A percentile compares a stretch with the other conserved stretches of the same genome.
These are phyloP conservation scores for Zygosaccharomyces bailii DNA, from an alignment of 805 yeast species.

Conservation along the genomic window DNA sequence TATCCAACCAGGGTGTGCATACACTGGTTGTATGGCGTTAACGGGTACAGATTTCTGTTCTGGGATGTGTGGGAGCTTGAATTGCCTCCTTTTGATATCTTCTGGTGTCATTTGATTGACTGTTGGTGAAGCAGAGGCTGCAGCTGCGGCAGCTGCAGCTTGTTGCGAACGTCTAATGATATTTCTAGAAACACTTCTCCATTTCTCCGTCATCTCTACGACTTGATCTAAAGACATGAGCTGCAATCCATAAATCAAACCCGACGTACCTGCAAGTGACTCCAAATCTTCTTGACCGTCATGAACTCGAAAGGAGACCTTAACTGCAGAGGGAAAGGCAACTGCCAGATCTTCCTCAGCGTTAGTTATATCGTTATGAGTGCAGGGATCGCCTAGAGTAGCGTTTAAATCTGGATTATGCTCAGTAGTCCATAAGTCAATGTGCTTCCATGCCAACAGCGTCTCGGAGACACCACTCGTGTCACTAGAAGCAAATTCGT, in stretches of 20 bases:
- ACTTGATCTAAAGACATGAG: slow-evolving; percentile 78
- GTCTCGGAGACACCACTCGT: slow-evolving; percentile 70
- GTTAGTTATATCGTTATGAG: slow-evolving; percentile 72
- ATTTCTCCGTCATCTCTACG: slow-evolving; percentile 73
- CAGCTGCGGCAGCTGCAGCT: slow-evolving; percentile 13
- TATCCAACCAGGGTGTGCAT: slow-evolving; percentile 90
- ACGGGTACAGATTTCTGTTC: slow-evolving; percentile 73
- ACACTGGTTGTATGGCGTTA: slow-evolving; percentile 63
- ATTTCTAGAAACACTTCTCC: slow-evolving; percentile 70
- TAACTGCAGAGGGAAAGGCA: slow-evolving; percentile 73
- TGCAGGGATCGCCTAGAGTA: slow-evolving; percentile 73
- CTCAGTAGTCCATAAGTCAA: slow-evolving; percentile 76
- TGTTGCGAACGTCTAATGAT: slow-evolving; percentile 31
- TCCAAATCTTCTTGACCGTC: slow-evolving; percentile 89
- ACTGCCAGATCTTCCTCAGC: slow-evolving; percentile 79
- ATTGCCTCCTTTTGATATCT: slow-evolving; percentile 30
- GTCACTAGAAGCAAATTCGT: slow-evolving; percentile 21
- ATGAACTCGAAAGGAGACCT: slow-evolving; percentile 74
- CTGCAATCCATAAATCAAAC: slow-evolving; percentile 76
- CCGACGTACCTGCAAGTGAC: slow-evolving; percentile 61
- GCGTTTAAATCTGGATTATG: slow-evolving; percentile 80
- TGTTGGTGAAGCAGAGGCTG: slow-evolving; percentile 23
- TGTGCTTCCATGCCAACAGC: slow-evolving; percentile 81
- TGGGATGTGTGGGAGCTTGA: slow-evolving; percentile 43
- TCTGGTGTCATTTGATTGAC: slow-evolving; percentile 26